Percentiles rank a stretch among this genome's conserved stretches.
phyloP scores from a whole-genome alignment of 352 stramenopile species.

The Globisporangium cederbergense region DNA sequence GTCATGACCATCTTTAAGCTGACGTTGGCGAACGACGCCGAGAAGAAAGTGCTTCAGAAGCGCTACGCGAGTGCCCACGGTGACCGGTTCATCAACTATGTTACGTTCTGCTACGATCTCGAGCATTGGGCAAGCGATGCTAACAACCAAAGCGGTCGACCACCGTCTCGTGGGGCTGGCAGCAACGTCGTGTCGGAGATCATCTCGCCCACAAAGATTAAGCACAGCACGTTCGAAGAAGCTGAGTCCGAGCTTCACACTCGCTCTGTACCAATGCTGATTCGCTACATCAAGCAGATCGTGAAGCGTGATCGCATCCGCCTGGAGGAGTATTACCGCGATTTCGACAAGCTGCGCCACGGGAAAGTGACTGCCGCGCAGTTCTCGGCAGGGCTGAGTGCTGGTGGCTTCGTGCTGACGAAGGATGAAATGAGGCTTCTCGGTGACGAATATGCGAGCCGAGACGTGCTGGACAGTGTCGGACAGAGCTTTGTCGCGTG shows the following conservation, averaged over 20 bases:
- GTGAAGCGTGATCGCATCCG: slow-evolving; percentile 80
- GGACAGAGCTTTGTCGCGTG: slow-evolving; percentile 61
- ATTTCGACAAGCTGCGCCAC: slow-evolving; percentile 82
- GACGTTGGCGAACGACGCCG: slow-evolving; percentile 38
- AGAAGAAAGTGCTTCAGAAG: slow-evolving; percentile 57
- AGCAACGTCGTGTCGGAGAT: slow-evolving; percentile 50
- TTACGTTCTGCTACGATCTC: slow-evolving; percentile 80
- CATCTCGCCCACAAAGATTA: slow-evolving; percentile 44
- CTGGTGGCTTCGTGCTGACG: slow-evolving; percentile 49
- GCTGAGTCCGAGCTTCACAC: slow-evolving; percentile 25
- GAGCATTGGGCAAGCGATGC: slow-evolving; percentile 40
- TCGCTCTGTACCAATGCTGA: slow-evolving; percentile 61
- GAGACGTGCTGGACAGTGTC: slow-evolving; percentile 52
- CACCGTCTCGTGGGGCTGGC: slow-evolving; percentile 34
- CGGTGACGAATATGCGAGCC: slow-evolving; percentile 49
- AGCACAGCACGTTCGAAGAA: slow-evolving; percentile 35
- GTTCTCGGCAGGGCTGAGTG: slow-evolving; percentile 58
- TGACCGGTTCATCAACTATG: slow-evolving; percentile 80
- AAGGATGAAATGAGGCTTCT: slow-evolving; percentile 57
- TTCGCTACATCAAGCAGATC: slow-evolving; percentile 78
- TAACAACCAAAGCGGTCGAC: slow-evolving; percentile 32
- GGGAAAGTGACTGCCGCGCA: slow-evolving; percentile 69
- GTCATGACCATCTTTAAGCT: slow-evolving; percentile 82
- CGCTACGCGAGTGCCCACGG: slow-evolving; percentile 69
- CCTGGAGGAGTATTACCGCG: slow-evolving; percentile 79